These are phyloP conservation scores for Sphaerulina musiva DNA, from an alignment of 2,329 filamentous ascomycete species.

Conservation along the genomic window DNA sequence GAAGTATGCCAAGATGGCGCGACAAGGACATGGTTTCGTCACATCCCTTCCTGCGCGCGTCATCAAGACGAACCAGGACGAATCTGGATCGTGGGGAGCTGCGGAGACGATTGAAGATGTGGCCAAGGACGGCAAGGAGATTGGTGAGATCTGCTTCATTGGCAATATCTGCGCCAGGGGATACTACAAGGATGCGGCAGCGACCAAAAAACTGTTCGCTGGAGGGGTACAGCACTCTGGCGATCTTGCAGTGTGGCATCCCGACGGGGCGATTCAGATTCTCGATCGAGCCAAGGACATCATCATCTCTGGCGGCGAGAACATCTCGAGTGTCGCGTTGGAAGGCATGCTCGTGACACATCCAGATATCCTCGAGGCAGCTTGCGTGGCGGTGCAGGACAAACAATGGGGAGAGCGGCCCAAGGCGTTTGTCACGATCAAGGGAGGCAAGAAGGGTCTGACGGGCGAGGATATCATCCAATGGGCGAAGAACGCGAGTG, in stretches of 20 bases:
- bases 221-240: constrained; percentile 85
- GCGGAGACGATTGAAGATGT: constrained; percentile 61
- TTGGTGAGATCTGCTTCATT: constrained; percentile 76
- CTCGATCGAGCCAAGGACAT: constrained; percentile 94
- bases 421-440: constrained; percentile 84
- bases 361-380: constrained; percentile 82
- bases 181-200: constrained; percentile 84
- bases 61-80: constrained; percentile 67
- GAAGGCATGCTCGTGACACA: constrained; percentile 86
- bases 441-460: constrained; percentile 50
- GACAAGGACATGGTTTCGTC: constrained; percentile 87
- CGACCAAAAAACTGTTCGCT: constrained; percentile 77
- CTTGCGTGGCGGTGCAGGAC: constrained; percentile 80
- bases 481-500: constrained; percentile 76
- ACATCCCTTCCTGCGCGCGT: constrained; percentile 74
- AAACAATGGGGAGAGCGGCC: constrained; percentile 94
- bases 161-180: constrained; percentile 90
- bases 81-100: constrained; percentile 26
- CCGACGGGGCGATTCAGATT: constrained; percentile 85
- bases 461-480: constrained; percentile 65
- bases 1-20: constrained; percentile 82
- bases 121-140: constrained; percentile 62
- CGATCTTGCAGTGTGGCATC: constrained; percentile 87
- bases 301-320: constrained; percentile 95
- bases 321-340: constrained; percentile 88